Conservation (phyloP, 306 rosid species). For the Rosa chinensis region DNA sequence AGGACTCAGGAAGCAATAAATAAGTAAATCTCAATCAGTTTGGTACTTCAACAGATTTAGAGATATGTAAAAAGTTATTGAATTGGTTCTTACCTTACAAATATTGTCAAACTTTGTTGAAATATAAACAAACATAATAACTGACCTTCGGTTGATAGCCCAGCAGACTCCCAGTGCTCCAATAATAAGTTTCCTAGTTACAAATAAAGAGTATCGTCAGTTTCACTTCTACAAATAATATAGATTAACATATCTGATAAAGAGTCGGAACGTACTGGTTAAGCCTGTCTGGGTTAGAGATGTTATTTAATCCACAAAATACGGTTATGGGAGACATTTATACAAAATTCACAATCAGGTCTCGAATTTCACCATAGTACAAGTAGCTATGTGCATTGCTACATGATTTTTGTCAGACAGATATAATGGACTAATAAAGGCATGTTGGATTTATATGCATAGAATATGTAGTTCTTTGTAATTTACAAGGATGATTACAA, state of each 20-base stretch:
- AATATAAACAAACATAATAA: constrained; percentile 6
- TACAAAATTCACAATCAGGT: not conserved
- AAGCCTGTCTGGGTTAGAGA: not conserved
- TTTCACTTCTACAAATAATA: not conserved
- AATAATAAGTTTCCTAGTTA: constrained; percentile 63
- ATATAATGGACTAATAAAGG: not conserved
- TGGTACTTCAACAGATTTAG: not conserved
- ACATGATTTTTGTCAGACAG: not conserved
- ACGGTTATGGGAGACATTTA: not conserved
- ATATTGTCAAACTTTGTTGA: not conserved
- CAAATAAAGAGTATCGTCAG: constrained; percentile 19
- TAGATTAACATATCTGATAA: not conserved
- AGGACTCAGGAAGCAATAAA: not conserved
- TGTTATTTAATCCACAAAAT: not conserved
- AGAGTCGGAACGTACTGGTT: not conserved
- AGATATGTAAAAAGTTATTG: not conserved
- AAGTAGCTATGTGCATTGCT: not conserved
- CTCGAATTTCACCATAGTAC: not conserved
- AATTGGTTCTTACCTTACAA: not conserved
- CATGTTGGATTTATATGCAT: not conserved
- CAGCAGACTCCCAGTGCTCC: constrained; percentile 74
- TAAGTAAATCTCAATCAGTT: not conserved
- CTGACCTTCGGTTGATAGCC: constrained; percentile 67
- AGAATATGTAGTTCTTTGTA: not conserved
- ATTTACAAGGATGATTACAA: not conserved